These are phyloP conservation scores for Exophiala xenobiotica DNA, from an alignment of 2,329 filamentous ascomycete species.

Conservation along the genomic window DNA sequence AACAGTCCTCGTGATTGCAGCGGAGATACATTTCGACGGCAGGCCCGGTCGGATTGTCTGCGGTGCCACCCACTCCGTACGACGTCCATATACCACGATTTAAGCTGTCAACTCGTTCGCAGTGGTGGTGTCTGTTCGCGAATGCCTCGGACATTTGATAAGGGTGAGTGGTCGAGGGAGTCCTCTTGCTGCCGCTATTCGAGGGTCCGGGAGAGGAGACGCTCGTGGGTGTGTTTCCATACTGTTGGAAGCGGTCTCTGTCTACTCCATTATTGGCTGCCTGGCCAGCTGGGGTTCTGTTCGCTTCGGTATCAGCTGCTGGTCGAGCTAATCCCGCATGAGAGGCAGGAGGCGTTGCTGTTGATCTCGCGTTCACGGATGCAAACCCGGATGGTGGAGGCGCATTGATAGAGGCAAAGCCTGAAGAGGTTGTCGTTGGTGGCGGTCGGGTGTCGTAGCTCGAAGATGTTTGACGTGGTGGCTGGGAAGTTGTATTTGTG, in stretches of 20 bases:
- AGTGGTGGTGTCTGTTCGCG: slow-evolving; percentile 32
- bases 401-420: slow-evolving; percentile 30
- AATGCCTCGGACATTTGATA: slow-evolving; percentile 33
- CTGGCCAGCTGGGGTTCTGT: slow-evolving; percentile 15
- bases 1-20: slow-evolving; percentile 31
- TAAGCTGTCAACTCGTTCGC: slow-evolving; percentile 29
- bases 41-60: slow-evolving; percentile 27
- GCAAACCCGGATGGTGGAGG: slow-evolving; percentile 27
- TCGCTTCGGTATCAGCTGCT: slow-evolving; percentile 4
- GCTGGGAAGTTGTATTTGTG: slow-evolving; percentile 6
- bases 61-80: slow-evolving; percentile 27
- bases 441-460: slow-evolving; percentile 30
- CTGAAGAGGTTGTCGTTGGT: slow-evolving; percentile 21
- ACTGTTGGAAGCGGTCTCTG: slow-evolving; percentile 21
- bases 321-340: slow-evolving; percentile 11
- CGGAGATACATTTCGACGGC: slow-evolving; percentile 30
- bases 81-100: slow-evolving; percentile 32
- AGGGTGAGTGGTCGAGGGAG: slow-evolving; percentile 31
- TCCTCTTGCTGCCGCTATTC: slow-evolving; percentile 22
- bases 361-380: slow-evolving; percentile 25
- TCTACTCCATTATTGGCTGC: slow-evolving; percentile 13
- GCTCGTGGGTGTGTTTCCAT: slow-evolving; percentile 8
- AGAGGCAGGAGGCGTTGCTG: slow-evolving; percentile 18
- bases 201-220: slow-evolving; percentile 1
- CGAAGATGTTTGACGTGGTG: slow-evolving; percentile 23